Evolutionary conservation across 495 filamentous ascomycete genomes (phyloP), one percentile per base, ranked within the genome.

Genomic region (Collariella sp.): DNA sequence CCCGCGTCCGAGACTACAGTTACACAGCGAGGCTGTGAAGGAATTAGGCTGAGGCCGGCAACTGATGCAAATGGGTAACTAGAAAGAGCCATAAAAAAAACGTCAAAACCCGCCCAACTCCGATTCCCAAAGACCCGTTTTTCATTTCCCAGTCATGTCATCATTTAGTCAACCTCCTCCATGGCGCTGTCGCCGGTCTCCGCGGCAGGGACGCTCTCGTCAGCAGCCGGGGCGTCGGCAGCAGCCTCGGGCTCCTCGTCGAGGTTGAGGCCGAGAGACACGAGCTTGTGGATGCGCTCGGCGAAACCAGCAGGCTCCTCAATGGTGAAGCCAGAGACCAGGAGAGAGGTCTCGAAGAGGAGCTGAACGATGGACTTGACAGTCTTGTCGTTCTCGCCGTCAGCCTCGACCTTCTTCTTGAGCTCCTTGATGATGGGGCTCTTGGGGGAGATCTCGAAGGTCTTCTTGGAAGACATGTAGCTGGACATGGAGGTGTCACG

Each of bases 391-490:
- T 87, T 87, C 88, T 96, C 90, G 57, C 93, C 93, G 70, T 98
- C 94, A 42, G 86, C 70, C 80, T 95, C 94, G 56, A 95, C 88
- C 87, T 98, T 98, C 75, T 85, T 90, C 86, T 90, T 90, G 64
- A 98, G 86, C 81, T 96, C 93, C 82, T 94, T 86, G 83, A 98
- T 85, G 78, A 98, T 98, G 58, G 89, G 67, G 57, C 88, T 95
- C 81, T 91, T 89, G 72, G 93, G 93, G n/a, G 91, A 96, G 75
- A 98, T 96, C 79, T 98, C 93, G 62, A 98, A 97, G 50, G 94
- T 98, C 87, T 98, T 98, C 90, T 98, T 98, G 67, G 91, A 96
- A 55, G 89, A 91, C 93, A 98, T 98, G 86, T 98, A 98, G 56
- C 88, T 95, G 77, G 80, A 85, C 93, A 98, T 98, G 61, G 90